phyloP scores from a whole-genome alignment of 2,329 filamentous ascomycete species.

The Hymenoscyphus infarciens region DNA sequence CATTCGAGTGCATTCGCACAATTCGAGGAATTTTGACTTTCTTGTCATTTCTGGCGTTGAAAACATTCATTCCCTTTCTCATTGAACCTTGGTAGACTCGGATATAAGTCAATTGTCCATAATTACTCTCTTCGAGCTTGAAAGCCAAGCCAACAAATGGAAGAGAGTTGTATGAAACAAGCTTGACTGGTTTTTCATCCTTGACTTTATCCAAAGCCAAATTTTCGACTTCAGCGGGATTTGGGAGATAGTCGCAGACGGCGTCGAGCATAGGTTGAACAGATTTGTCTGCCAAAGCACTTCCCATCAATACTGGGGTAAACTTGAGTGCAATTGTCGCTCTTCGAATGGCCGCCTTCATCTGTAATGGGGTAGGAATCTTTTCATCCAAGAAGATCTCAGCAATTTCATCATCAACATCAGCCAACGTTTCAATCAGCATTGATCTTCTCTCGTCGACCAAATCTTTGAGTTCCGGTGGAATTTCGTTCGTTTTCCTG shows the following conservation, averaged over 20 bases:
- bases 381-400: constrained; percentile 89
- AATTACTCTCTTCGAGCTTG: constrained; percentile 98
- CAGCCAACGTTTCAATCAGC: constrained; percentile 90
- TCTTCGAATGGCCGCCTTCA: constrained; percentile 87
- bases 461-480: constrained; percentile 70
- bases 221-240: constrained; percentile 86
- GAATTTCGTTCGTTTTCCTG: constrained; percentile 73
- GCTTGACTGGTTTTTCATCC: constrained; percentile 74
- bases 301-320: constrained; percentile 93
- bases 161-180: constrained; percentile 88
- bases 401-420: constrained; percentile 97
- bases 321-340: constrained; percentile 89
- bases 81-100: constrained; percentile 94
- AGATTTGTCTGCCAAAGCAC: constrained; percentile 88
- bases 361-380: constrained; percentile 73
- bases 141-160: constrained; percentile 96
- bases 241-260: constrained; percentile 92
- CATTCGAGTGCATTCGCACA: constrained; percentile 98
- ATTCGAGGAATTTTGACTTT: constrained; percentile 96
- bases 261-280: constrained; percentile 96
- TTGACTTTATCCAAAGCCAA: constrained; percentile 80
- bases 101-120: constrained; percentile 96
- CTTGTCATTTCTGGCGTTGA: constrained; percentile 91
- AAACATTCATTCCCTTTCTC: constrained; percentile 83
- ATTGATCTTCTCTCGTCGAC: constrained; percentile 78